Evolutionary conservation across 208 protist genomes (phyloP).

Genomic region (Acanthamoeba culbertsoni): DNA sequence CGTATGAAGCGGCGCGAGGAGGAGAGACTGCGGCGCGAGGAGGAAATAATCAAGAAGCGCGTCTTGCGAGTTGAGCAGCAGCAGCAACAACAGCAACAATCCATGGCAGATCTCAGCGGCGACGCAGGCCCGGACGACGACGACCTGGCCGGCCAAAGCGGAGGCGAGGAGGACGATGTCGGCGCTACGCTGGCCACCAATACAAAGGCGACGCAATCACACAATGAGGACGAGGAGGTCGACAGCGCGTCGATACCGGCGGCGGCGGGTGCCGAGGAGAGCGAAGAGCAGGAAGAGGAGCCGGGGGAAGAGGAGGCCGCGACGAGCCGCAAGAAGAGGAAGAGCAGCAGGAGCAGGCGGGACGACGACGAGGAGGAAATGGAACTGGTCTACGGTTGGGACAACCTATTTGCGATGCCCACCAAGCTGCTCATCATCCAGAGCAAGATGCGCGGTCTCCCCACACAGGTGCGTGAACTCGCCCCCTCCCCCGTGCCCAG

Average conservation of each 20-base stretch:
- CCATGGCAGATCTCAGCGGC: neutral
- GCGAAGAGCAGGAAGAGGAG: neutral
- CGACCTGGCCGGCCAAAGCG: neutral
- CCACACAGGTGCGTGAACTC: neutral
- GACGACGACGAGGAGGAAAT: neutral
- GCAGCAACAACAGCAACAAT: neutral
- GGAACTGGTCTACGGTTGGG: neutral
- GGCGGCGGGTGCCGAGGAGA: neutral
- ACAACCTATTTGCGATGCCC: neutral
- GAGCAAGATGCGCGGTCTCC: conserved; percentile 37
- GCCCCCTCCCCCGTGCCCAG: neutral
- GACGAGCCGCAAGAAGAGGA: neutral
- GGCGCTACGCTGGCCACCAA: neutral
- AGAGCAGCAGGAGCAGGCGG: neutral
- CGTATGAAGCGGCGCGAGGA: conserved; percentile 14
- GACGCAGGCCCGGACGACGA: no score
- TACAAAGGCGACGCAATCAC: neutral
- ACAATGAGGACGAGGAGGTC: no score
- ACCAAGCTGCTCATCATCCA: neutral
- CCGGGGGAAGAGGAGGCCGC: neutral
- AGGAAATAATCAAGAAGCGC: conserved; percentile 37
- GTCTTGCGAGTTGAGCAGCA: neutral
- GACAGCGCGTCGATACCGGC: neutral
- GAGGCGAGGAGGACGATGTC: neutral
- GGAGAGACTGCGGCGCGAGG: neutral